Base-by-base conservation (phyloP, 805 yeast species). In the Metschnikowia kofuensis region DNA sequence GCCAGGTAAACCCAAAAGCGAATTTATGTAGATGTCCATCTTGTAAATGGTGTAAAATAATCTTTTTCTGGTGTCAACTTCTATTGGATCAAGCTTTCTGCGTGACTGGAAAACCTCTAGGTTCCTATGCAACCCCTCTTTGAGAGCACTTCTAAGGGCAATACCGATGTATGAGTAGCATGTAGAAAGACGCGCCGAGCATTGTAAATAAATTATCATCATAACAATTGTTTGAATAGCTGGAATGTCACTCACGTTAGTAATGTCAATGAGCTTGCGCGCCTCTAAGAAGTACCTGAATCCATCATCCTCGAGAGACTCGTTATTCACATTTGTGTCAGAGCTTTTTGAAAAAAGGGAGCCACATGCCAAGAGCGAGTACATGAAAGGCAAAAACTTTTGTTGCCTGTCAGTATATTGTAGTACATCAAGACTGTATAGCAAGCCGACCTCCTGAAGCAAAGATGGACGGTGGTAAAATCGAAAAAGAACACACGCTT, bases 101-200 rank as follows among this genome's bases (percentile, higher is more conserved):
- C 80, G 74, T 38, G 82, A 72, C 46, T 72, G 76, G 51, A 73
- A 71, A 7, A 72, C 69, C 5, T 70, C 55, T 34, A 89, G 74
- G 62, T 84, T 85, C 53, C 96, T 70, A 65, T 90, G 96, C 15
- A 89, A 69, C 0, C 96, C 96, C 56, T 88, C 89, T 55, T 90
- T 78, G 40, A 89, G 65, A 0, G 96, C 92, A 26, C 91, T 82
- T 61, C 96, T 72, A 41, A 89, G 67, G 0, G 96, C 97, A 45
- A 89, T 84, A 7, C 97, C 96, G 53, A 89, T 87, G 64, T 89
- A 90, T 0, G 95, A 84, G 64, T 90, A 89, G 64, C 96, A 89
- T 0, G 95, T 86, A 0, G 92, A 84, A 48, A 90, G 72, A 54
- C 94, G 76, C 0, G 96, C 96, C 3, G 95, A 85, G 61, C 96